Evolutionary conservation across 164 flowering plant genomes (phyloP).

Genomic region (Protea cynaroides): DNA sequence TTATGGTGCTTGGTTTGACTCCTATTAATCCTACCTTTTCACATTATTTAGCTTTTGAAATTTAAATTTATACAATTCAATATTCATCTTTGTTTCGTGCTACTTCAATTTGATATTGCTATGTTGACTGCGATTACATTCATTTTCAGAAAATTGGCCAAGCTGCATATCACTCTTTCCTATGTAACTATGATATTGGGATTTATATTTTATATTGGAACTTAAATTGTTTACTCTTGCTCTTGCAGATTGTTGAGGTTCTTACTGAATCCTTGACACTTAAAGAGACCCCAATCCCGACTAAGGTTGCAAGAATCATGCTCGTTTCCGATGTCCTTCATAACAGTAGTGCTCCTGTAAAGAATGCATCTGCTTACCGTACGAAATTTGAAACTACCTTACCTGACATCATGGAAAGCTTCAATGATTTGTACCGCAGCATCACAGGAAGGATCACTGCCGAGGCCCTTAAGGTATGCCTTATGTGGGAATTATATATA

Average conservation of each 20-base stretch:
- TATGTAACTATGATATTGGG: not conserved
- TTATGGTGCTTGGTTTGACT: not conserved
- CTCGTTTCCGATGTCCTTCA: constrained; percentile 98
- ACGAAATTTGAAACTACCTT: constrained; percentile 91
- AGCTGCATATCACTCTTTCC: not conserved
- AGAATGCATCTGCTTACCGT: constrained; percentile 98
- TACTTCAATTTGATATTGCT: not conserved
- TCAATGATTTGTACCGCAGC: constrained; percentile 90
- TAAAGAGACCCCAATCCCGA: constrained; percentile 94
- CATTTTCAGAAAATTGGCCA: not conserved
- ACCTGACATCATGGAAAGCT: constrained; percentile 98
- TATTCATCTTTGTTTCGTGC: not conserved
- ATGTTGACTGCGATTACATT: not conserved
- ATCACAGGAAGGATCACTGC: constrained; percentile 96
- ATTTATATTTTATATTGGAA: not conserved
- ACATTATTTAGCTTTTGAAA: not conserved
- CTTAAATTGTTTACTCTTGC: constrained; percentile 1
- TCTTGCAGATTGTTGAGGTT: constrained; percentile 88
- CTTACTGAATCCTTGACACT: constrained; percentile 96
- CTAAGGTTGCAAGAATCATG: constrained; percentile 99
- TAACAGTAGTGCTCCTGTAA: constrained; percentile 98
- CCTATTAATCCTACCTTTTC: not conserved
- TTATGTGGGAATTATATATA: not conserved
- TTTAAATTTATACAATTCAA: not conserved
- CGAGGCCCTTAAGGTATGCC: constrained; percentile 88